These are phyloP conservation scores for Candida broadrunensis DNA, from an alignment of 805 yeast species.

Conservation along the genomic window DNA sequence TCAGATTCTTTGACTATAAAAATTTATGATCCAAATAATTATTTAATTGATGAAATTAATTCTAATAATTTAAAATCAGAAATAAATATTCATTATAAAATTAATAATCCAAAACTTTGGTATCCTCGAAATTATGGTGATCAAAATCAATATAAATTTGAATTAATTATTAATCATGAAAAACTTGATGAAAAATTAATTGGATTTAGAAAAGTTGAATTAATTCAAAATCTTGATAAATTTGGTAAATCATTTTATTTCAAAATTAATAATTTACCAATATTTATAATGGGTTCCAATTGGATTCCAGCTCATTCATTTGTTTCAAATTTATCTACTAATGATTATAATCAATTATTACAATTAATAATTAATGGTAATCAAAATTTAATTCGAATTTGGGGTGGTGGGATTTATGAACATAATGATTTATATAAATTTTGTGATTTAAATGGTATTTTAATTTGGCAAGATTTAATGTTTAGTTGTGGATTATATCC, in stretches of 20 bases:
- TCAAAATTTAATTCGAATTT: constrained; percentile 43
- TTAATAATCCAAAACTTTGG: constrained; percentile 33
- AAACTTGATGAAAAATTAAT: constrained; percentile 16
- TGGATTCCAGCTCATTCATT: constrained; percentile 50
- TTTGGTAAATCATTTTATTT: constrained; percentile 41
- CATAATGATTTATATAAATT: constrained; percentile 36
- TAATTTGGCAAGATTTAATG: constrained; percentile 57
- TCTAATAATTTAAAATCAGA: neutral
- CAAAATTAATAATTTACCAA: constrained; percentile 34
- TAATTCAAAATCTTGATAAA: constrained; percentile 31
- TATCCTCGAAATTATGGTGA: constrained; percentile 36
- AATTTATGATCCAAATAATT: neutral
- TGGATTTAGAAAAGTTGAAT: constrained; percentile 41
- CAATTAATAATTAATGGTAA: constrained; percentile 31
- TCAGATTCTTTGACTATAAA: neutral
- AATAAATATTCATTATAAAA: constrained; percentile 6
- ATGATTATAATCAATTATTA: constrained; percentile 36
- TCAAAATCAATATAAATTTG: constrained; percentile 28
- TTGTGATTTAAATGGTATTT: constrained; percentile 41
- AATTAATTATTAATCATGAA: constrained; percentile 6
- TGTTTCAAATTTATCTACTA: constrained; percentile 22
- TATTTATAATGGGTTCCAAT: constrained; percentile 38
- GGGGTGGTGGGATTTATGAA: constrained; percentile 52
- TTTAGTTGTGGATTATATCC: constrained; percentile 58
- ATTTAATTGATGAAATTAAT: neutral